Evolutionary conservation across 2,329 filamentous ascomycete species (phyloP).

Genomic region (Calonectria leucothoes): DNA sequence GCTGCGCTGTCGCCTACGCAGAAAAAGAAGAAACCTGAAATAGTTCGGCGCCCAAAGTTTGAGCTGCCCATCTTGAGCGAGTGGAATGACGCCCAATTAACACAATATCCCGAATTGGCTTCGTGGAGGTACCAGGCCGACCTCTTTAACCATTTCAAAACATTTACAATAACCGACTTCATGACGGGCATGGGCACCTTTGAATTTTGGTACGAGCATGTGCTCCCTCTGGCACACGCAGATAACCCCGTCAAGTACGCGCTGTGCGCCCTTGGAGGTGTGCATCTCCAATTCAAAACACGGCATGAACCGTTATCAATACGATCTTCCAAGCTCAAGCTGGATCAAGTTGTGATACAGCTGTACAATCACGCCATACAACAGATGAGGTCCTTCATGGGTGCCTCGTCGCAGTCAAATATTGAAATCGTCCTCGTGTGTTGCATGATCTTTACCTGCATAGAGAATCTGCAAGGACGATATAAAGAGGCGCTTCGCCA

Average conservation of each 20-base stretch:
- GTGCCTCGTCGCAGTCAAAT: background rate
- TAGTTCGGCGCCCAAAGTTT: background rate
- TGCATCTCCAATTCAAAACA: constrained; percentile 4
- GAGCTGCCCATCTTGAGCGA: background rate
- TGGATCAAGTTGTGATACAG: background rate
- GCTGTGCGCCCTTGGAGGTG: constrained; percentile 3
- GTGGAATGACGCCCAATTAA: background rate
- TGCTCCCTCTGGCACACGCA: background rate
- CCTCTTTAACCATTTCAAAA: constrained; percentile 1
- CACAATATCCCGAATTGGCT: background rate
- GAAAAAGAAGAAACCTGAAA: background rate
- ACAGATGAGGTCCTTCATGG: background rate
- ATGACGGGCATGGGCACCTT: background rate
- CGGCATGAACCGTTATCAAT: background rate
- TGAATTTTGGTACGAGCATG: constrained; percentile 6
- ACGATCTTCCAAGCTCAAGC: background rate
- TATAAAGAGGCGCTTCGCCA: background rate
- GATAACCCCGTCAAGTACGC: constrained; percentile 4
- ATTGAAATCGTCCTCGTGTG: constrained; percentile 1
- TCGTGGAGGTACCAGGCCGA: background rate
- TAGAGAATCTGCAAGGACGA: constrained; percentile 3
- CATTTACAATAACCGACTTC: background rate
- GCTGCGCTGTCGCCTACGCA: background rate
- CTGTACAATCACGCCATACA: constrained; percentile 11
- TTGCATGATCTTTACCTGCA: constrained; percentile 1